Evolutionary conservation across 2,329 filamentous ascomycete genomes (phyloP).

Genomic region (Stylonectria norvegica): DNA sequence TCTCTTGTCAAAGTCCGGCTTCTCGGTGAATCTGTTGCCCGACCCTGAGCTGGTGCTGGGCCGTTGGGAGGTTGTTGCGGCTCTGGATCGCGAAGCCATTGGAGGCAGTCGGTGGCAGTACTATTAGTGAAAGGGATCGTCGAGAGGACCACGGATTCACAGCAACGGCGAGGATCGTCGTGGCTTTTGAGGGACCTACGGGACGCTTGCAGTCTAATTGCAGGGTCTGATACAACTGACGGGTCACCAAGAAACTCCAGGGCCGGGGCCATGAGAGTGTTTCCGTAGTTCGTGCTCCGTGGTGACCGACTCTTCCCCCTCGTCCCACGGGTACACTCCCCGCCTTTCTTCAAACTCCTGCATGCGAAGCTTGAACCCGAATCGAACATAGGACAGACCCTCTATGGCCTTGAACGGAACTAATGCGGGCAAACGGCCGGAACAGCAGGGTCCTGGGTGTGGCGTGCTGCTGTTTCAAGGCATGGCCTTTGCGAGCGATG

Average conservation of each 20-base stretch:
- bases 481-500: conserved; percentile 20
- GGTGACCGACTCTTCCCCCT: conserved; percentile 7
- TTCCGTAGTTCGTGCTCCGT: no score
- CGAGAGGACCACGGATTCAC: no score
- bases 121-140: no score
- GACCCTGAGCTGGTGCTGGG: conserved; percentile 25
- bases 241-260: conserved; percentile 20
- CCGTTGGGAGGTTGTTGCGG: conserved; percentile 22
- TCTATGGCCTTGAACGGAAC: conserved; percentile 17
- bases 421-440: conserved; percentile 25
- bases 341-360: conserved; percentile 24
- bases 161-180: conserved; percentile 16
- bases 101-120: conserved; percentile 11
- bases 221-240: conserved; percentile 28
- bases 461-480: conserved; percentile 16
- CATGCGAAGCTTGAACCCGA: conserved; percentile 10
- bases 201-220: conserved; percentile 19
- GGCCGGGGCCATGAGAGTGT: neutral
- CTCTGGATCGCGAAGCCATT: conserved; percentile 25
- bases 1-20: conserved; percentile 34
- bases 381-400: conserved; percentile 5
- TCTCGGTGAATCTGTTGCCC: conserved; percentile 13
- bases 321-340: conserved; percentile 27
- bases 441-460: conserved; percentile 21
- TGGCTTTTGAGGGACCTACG: conserved; percentile 22